These are phyloP conservation scores for Pseudozyma sp. DNA, from an alignment of 1,284 basidiomycete genomes.

Conservation along the genomic window DNA sequence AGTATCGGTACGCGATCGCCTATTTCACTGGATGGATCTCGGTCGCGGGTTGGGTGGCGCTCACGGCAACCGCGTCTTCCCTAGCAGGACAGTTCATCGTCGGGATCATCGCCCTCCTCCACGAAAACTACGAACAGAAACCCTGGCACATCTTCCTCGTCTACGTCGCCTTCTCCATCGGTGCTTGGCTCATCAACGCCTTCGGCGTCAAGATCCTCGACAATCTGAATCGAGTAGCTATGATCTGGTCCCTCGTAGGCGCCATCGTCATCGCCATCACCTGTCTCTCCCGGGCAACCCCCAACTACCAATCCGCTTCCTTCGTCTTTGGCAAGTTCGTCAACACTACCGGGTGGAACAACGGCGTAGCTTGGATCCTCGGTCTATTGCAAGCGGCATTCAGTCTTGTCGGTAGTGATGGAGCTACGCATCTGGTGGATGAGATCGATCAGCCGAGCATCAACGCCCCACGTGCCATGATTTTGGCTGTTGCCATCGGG, in stretches of 20 bases:
- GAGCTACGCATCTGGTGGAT: constrained; percentile 72
- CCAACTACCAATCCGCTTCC: constrained; percentile 68
- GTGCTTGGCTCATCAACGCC: constrained; percentile 57
- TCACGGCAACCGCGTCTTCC: constrained; percentile 65
- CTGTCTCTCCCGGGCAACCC: constrained; percentile 66
- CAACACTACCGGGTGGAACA: constrained; percentile 71
- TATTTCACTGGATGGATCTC: constrained; percentile 61
- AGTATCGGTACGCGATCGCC: constrained; percentile 55
- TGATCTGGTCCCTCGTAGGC: constrained; percentile 69
- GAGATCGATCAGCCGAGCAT: constrained; percentile 75
- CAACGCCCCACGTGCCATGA: constrained; percentile 75
- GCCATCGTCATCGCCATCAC: constrained; percentile 69
- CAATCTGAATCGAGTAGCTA: constrained; percentile 32
- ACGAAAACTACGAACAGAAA: constrained; percentile 62
- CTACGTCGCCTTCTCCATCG: constrained; percentile 53
- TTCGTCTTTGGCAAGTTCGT: constrained; percentile 70
- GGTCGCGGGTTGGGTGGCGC: constrained; percentile 69
- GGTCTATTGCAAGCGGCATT: constrained; percentile 71
- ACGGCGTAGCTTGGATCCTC: constrained; percentile 71
- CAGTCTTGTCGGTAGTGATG: constrained; percentile 67
- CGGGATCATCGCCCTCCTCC: constrained; percentile 68
- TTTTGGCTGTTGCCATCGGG: constrained; percentile 76
- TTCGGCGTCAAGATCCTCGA: constrained; percentile 56
- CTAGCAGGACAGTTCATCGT: constrained; percentile 67
- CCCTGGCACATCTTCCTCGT: constrained; percentile 61